Percentiles rank a stretch among this genome's conserved stretches.
These are phyloP conservation scores for Phaeosphaeria sp. DNA, from an alignment of 2,329 filamentous ascomycete genomes.

Conservation along the genomic window DNA sequence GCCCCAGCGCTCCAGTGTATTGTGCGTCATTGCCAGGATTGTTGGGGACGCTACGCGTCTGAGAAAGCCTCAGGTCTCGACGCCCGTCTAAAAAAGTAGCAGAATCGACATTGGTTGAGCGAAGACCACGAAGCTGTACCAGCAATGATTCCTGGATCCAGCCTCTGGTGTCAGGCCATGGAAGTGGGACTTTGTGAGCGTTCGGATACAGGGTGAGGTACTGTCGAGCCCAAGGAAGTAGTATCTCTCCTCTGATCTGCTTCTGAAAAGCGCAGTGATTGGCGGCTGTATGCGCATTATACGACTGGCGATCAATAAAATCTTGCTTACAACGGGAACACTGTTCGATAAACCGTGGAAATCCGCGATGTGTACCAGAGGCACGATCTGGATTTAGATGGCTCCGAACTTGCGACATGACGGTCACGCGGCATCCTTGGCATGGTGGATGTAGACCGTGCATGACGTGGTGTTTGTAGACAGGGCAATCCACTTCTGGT, in stretches of 20 bases:
- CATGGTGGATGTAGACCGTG: neutral
- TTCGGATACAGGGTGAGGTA: constrained; percentile 6
- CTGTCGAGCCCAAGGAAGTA: constrained; percentile 2
- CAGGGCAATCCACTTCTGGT: constrained; percentile 4
- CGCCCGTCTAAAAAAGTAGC: neutral
- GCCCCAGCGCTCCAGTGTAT: neutral
- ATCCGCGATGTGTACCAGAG: neutral
- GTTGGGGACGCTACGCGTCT: neutral
- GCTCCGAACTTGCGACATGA: constrained; percentile 6
- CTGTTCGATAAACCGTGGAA: neutral
- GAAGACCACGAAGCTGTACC: neutral
- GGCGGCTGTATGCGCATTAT: neutral
- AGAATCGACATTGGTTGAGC: too few relatives aligned
- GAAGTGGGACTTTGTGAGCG: constrained; percentile 1
- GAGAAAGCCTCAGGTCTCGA: neutral
- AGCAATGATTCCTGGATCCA: neutral
- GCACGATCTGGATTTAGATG: constrained; percentile 5
- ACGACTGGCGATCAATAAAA: neutral
- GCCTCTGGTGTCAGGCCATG: neutral
- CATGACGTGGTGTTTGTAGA: constrained; percentile 5
- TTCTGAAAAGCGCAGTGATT: neutral
- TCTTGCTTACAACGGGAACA: constrained; percentile 7
- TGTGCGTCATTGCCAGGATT: neutral
- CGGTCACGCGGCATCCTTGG: neutral
- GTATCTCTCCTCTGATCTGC: constrained; percentile 2